Conservation (phyloP, 2,329 filamentous ascomycete genomes). For the Nakataea oryzae region DNA sequence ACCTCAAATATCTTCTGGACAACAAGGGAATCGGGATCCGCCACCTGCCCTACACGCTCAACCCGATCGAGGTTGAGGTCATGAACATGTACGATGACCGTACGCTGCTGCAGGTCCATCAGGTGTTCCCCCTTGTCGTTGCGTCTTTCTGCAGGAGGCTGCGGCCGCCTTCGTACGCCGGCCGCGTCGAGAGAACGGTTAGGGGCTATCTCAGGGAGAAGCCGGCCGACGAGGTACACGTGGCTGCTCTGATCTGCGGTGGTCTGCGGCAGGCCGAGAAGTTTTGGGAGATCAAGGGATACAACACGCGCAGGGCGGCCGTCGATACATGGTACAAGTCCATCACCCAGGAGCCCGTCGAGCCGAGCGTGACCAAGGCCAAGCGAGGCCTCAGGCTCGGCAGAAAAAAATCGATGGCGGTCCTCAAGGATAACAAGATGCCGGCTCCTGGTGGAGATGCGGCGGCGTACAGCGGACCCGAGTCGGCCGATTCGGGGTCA, state of each 20-base stretch:
- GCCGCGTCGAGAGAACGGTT: slow-evolving; percentile 49
- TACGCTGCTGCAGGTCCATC: slow-evolving; percentile 51
- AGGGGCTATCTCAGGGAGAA: slow-evolving; percentile 54
- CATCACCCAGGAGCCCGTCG: slow-evolving; percentile 33
- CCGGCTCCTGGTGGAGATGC: not conserved
- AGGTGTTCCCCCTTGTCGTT: slow-evolving; percentile 53
- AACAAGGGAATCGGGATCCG: slow-evolving; percentile 40
- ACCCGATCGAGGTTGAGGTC: slow-evolving; percentile 51
- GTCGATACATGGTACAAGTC: slow-evolving; percentile 51
- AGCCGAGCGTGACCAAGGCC: slow-evolving; percentile 32
- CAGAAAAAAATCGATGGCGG: slow-evolving; percentile 44
- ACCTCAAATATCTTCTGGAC: slow-evolving; percentile 44
- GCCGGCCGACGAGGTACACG: slow-evolving; percentile 51
- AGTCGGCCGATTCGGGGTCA: slow-evolving; percentile 11
- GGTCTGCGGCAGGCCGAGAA: slow-evolving; percentile 52
- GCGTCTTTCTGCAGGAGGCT: slow-evolving; percentile 53
- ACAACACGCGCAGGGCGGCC: slow-evolving; percentile 46
- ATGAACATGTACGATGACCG: slow-evolving; percentile 56
- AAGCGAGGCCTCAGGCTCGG: slow-evolving; percentile 43
- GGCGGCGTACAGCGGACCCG: not conserved
- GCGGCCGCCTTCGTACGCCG: slow-evolving; percentile 54
- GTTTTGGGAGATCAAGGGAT: slow-evolving; percentile 57
- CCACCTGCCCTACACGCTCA: slow-evolving; percentile 44
- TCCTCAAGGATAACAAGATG: slow-evolving; percentile 19
- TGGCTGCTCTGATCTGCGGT: slow-evolving; percentile 48